These are phyloP conservation scores for Elongisporangium senticosum DNA, from an alignment of 352 stramenopile species.

Conservation along the genomic window DNA sequence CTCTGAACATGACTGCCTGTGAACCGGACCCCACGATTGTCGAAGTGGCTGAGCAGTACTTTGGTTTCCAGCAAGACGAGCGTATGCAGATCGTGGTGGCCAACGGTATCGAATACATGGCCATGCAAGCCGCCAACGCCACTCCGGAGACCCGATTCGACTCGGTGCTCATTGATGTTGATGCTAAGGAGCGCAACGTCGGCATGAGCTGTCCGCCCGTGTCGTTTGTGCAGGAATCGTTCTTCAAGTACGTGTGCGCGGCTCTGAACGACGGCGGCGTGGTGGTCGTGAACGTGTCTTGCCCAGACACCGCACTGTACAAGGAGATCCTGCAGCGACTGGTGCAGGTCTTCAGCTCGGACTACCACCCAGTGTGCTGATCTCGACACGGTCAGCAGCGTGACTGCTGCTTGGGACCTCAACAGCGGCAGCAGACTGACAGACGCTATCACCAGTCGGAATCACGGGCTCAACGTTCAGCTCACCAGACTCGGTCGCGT, in stretches of 20 bases:
- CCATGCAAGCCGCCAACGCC: constrained; percentile 9
- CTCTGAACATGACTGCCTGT: constrained; percentile 35
- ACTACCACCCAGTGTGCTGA: constrained; percentile 28
- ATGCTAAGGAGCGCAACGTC: constrained; percentile 62
- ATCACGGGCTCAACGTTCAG: no score
- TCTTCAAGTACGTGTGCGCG: constrained; percentile 31
- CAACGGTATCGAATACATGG: constrained; percentile 44
- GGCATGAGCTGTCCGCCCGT: constrained; percentile 66
- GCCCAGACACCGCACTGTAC: constrained; percentile 31
- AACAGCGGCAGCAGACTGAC: no score
- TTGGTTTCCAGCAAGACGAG: constrained; percentile 53
- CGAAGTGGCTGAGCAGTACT: constrained; percentile 54
- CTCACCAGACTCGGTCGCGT: no score
- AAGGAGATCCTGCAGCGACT: constrained; percentile 45
- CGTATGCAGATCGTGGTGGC: constrained; percentile 34
- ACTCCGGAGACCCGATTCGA: constrained; percentile 24
- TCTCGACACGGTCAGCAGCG: no score
- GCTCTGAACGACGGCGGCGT: constrained; percentile 33
- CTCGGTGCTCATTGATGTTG: constrained; percentile 73
- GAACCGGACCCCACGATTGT: constrained; percentile 66
- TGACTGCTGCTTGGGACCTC: no score
- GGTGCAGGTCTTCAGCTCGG: constrained; percentile 26
- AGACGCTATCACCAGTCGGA: no score
- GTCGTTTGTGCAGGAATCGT: constrained; percentile 46
- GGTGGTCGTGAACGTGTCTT: constrained; percentile 66